Conservation (phyloP, 225 moss, liverwort and hornwort genomes). For the Pseudoscleropodium purum region DNA sequence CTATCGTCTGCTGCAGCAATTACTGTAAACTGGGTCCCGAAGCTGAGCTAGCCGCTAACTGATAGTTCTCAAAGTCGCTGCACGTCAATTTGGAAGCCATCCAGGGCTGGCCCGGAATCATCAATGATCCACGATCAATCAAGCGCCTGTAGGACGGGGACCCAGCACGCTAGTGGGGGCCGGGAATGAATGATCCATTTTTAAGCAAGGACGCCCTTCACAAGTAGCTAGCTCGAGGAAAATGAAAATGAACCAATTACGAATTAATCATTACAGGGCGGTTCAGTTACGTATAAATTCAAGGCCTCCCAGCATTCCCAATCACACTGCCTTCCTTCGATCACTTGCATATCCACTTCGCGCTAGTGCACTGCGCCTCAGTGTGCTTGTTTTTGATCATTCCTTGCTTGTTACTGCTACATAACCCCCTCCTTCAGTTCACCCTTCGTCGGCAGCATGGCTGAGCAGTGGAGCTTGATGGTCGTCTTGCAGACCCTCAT, state of each 20-base stretch:
- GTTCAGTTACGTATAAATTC: not conserved
- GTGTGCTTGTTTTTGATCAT: not conserved
- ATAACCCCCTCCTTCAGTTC: not conserved
- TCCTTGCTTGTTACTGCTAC: not conserved
- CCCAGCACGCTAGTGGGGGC: no score
- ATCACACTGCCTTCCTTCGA: not conserved
- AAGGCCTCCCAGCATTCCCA: not conserved
- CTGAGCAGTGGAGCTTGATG: not conserved
- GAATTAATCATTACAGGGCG: fast-evolving
- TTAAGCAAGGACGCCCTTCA: not conserved
- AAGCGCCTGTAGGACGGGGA: not conserved
- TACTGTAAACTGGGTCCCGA: no score
- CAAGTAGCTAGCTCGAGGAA: no score
- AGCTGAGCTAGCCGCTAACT: not conserved
- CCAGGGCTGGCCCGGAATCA: not conserved
- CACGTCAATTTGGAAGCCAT: not conserved
- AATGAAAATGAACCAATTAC: not conserved
- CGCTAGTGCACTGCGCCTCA: not conserved
- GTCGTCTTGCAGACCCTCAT: not conserved
- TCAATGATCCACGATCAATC: not conserved
- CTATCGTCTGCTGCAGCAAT: not conserved
- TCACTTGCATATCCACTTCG: not conserved
- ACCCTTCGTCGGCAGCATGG: not conserved
- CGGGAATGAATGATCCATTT: not conserved
- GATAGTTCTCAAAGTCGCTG: not conserved